Evolutionary conservation across 129 eudicot species (phyloP).

Genomic region (Saussurea involucrata): DNA sequence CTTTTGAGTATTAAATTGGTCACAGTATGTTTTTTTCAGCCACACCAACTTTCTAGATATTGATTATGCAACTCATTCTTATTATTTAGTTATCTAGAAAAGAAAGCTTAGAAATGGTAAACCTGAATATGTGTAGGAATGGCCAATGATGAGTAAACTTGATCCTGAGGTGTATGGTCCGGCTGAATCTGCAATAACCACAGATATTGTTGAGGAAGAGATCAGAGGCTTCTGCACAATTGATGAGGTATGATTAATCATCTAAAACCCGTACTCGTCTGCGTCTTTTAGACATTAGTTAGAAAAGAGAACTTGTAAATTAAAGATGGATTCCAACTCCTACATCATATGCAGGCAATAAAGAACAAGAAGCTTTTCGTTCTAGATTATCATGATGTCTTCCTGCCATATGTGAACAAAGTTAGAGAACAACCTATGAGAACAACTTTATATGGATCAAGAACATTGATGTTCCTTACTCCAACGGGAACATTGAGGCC

Average conservation of each 20-base stretch:
- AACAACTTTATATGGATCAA: slow-evolving; percentile 73
- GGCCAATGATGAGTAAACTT: slow-evolving; percentile 66
- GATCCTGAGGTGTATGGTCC: slow-evolving; percentile 66
- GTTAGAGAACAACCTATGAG: slow-evolving; percentile 43
- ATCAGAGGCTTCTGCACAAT: slow-evolving; percentile 43
- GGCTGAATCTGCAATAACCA: slow-evolving; percentile 68
- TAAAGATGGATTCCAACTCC: slow-evolving; percentile 4
- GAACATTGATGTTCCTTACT: slow-evolving; percentile 61
- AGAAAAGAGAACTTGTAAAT: not conserved
- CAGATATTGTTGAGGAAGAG: slow-evolving; percentile 44
- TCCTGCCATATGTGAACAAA: slow-evolving; percentile 65
- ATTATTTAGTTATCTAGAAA: not conserved
- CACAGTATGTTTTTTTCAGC: slow-evolving; percentile 39
- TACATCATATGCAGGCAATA: slow-evolving; percentile 46
- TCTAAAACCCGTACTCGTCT: not conserved
- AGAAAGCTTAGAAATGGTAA: not conserved
- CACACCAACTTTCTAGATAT: not conserved
- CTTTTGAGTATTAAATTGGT: slow-evolving; percentile 49
- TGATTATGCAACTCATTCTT: too few species aligned
- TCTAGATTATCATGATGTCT: slow-evolving; percentile 67
- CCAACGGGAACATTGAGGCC: slow-evolving; percentile 52
- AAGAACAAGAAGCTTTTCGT: slow-evolving; percentile 62
- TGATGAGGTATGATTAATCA: slow-evolving; percentile 20
- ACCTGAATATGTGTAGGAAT: slow-evolving; percentile 46
- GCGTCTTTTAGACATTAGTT: not conserved